Evolutionary conservation across 805 yeast species (phyloP), one percentile per base, ranked within the genome.

Genomic region (Sugiyamaella floridensis): DNA sequence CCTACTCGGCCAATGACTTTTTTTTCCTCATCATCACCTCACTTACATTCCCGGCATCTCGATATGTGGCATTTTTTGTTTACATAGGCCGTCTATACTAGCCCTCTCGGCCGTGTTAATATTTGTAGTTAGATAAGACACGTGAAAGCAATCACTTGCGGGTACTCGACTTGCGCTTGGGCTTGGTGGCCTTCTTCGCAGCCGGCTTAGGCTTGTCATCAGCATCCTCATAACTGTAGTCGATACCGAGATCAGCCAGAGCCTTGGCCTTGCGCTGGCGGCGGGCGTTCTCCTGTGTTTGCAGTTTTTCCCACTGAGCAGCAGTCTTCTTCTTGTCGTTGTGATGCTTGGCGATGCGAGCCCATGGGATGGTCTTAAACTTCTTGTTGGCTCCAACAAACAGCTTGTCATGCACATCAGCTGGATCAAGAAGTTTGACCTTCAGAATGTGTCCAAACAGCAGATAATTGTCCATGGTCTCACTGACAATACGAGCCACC

Each of bases 391-490:
- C 73, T 41, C 85, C 83, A 19, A 69, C 72, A 69, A 83, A 86
- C 58, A 86, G 70, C 58, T 79, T 76, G 37, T 68, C 69, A 52
- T 72, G 75, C 40, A 71, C 66, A 52, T 69, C 63, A 15, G 60
- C 70, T 8, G 63, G 58, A 19, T 68, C 75, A 67, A 61, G 78
- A 75, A 60, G 81, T 78, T 78, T 73, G 40, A 86, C 90, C 69
- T 86, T 84, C 61, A 93, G 73, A 56, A 90, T 78, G 69, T 92
- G 97, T 6, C 95, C 95, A 72, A 87, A 83, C 45, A 93, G 67
- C 57, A 93, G 76, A 64, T 93, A 93, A 71, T 93, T 93, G 71
- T 93, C 84, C 99, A 93, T 93, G 45, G 97, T 83, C 59, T 93
- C 98, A 56, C 86, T 86, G 2, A 97, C 99, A 56, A 89, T 76